Evolutionary conservation across 306 rosid genomes (phyloP).

Genomic region (Cicer arietinum): DNA sequence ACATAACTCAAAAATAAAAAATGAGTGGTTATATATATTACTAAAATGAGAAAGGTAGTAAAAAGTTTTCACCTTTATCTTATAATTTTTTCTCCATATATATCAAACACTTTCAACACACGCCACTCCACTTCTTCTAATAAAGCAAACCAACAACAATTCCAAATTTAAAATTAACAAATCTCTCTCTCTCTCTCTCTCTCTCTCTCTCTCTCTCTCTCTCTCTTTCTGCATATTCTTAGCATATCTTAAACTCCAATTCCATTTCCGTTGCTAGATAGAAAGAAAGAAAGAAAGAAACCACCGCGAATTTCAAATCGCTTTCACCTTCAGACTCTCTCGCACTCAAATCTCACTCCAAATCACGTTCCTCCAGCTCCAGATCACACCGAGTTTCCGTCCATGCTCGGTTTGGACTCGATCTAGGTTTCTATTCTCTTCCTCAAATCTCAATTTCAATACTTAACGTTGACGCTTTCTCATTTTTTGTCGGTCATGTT

Average conservation of each 20-base stretch:
- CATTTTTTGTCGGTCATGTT: constrained; percentile 38
- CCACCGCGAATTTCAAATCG: constrained; percentile 32
- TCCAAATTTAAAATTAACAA: background rate
- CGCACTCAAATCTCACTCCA: constrained; percentile 13
- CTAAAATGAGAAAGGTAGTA: constrained; percentile 25
- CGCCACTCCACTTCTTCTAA: constrained; percentile 37
- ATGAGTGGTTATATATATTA: background rate
- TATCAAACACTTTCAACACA: constrained; percentile 50
- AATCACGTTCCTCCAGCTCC: constrained; percentile 43
- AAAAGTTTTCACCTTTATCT: constrained; percentile 23
- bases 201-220: background rate
- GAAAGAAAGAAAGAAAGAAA: background rate
- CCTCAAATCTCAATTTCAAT: constrained; percentile 12
- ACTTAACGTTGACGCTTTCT: background rate
- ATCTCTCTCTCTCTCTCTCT: constrained; percentile 15
- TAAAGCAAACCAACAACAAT: constrained; percentile 36
- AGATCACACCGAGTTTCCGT: constrained; percentile 58
- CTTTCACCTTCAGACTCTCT: background rate
- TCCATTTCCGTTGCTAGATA: constrained; percentile 18
- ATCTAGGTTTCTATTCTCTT: constrained; percentile 54
- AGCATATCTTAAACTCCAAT: constrained; percentile 49
- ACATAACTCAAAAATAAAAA: too few relatives aligned
- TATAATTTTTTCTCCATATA: constrained; percentile 18
- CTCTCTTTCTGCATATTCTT: constrained; percentile 25
- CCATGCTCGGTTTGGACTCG: constrained; percentile 50